Conservation (phyloP, 2,329 filamentous ascomycete species). For the Fonsecaea nubica region DNA sequence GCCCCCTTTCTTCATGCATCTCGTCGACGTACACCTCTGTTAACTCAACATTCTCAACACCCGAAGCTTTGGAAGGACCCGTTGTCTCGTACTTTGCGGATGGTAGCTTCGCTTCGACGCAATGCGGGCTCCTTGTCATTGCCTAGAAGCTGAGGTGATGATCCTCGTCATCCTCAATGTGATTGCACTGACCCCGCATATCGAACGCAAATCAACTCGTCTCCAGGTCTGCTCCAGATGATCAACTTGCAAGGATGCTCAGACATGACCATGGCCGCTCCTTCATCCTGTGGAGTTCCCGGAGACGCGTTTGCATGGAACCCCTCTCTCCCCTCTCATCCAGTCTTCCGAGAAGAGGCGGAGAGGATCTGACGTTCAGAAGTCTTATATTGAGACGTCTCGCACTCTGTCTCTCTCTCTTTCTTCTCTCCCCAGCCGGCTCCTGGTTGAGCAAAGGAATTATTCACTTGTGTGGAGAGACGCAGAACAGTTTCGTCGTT, state of each 20-base stretch:
- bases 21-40: conserved; percentile 11
- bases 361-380: conserved; percentile 16
- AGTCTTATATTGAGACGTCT: conserved; percentile 31
- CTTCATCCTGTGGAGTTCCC: conserved; percentile 20
- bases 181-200: conserved; percentile 33
- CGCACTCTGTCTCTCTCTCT: conserved; percentile 10
- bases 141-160: conserved; percentile 7
- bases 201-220: conserved; percentile 17
- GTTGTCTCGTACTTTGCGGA: conserved; percentile 8
- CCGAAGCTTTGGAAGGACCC: not conserved
- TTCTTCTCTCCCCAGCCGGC: conserved; percentile 30
- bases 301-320: conserved; percentile 22
- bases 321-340: conserved; percentile 29
- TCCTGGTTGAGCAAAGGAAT: conserved; percentile 40
- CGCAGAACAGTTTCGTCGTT: not conserved
- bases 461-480: conserved; percentile 8
- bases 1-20: conserved; percentile 4
- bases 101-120: conserved; percentile 27
- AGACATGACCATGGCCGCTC: conserved; percentile 18
- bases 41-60: not conserved
- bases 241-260: conserved; percentile 27
- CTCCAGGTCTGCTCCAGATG: conserved; percentile 16
- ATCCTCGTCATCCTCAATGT: conserved; percentile 13
- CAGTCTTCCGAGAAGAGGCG: conserved; percentile 31
- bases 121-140: conserved; percentile 17